Conservation (phyloP, 768 basidiomycete species). For the Tephrocybe rancida region DNA sequence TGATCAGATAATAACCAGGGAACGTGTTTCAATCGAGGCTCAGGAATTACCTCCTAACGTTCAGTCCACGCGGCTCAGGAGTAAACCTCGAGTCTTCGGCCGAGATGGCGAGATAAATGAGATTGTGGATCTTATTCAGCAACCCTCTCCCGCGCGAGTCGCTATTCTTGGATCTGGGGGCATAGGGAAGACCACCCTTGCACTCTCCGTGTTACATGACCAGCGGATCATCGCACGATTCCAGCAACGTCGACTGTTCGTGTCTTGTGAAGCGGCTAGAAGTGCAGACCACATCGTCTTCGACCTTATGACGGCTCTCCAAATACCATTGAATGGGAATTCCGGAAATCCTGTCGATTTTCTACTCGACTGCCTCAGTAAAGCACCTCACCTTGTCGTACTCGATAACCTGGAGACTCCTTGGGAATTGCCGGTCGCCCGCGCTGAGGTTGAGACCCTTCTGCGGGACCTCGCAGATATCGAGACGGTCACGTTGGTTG, state of each 20-base stretch:
- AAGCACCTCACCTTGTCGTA: constrained; percentile 21
- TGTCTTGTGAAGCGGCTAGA: constrained; percentile 31
- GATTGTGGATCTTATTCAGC: constrained; percentile 19
- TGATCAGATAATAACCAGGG: background rate
- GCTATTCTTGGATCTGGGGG: constrained; percentile 35
- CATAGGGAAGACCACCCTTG: constrained; percentile 35
- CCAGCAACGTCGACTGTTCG: constrained; percentile 22
- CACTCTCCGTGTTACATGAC: constrained; percentile 26
- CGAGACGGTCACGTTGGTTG: constrained; percentile 20
- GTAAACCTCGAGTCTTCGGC: constrained; percentile 28
- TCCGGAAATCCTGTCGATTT: constrained; percentile 16
- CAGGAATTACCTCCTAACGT: background rate
- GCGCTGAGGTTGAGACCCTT: constrained; percentile 25
- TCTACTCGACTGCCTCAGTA: constrained; percentile 16
- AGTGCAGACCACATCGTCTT: constrained; percentile 23
- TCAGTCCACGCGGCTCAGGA: constrained; percentile 6
- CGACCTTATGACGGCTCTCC: constrained; percentile 22
- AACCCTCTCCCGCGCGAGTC: constrained; percentile 14
- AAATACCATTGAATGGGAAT: constrained; percentile 14
- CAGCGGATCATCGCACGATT: constrained; percentile 18
- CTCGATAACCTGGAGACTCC: constrained; percentile 37
- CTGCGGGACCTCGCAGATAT: constrained; percentile 23
- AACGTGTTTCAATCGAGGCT: background rate
- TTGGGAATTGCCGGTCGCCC: constrained; percentile 28
- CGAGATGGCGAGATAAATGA: constrained; percentile 23